Percentiles rank a stretch among this genome's conserved stretches.
These are phyloP conservation scores for Vanderwaltozyma verrucispora DNA, from an alignment of 805 yeast genomes.

Conservation along the genomic window DNA sequence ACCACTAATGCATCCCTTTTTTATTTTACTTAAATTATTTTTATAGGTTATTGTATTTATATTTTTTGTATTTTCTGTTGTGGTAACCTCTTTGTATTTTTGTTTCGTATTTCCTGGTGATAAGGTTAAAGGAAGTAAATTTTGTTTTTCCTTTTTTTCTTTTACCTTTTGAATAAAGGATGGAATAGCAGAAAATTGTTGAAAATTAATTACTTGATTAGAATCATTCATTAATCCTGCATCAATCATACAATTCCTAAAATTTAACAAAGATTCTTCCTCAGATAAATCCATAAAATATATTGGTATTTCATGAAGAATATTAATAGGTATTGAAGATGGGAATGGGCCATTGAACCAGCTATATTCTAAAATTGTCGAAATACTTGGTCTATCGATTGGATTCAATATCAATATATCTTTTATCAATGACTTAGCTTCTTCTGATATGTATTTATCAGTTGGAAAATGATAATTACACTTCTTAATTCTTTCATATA, in stretches of 20 bases:
- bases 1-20: neutral
- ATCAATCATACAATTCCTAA: conserved; percentile 36
- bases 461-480: conserved; percentile 74
- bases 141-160: neutral
- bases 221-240: neutral
- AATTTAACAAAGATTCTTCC: conserved; percentile 56
- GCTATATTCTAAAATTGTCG: conserved; percentile 66
- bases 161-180: neutral
- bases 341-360: conserved; percentile 91
- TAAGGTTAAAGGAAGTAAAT: conserved; percentile 70
- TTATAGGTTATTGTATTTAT: too few relatives aligned
- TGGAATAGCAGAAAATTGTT: neutral
- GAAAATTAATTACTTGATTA: neutral
- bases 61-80: too few relatives aligned
- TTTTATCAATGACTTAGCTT: conserved; percentile 62
- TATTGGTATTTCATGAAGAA: conserved; percentile 41
- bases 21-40: neutral
- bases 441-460: conserved; percentile 51
- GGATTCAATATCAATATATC: conserved; percentile 75
- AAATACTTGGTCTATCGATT: conserved; percentile 64
- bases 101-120: conserved; percentile 86
- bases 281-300: conserved; percentile 51
- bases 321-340: conserved; percentile 41
- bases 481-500: conserved; percentile 82
- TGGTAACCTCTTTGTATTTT: conserved; percentile 62